Conservation (phyloP, 2,329 filamentous ascomycete genomes). For the Fusarium paranaense region DNA sequence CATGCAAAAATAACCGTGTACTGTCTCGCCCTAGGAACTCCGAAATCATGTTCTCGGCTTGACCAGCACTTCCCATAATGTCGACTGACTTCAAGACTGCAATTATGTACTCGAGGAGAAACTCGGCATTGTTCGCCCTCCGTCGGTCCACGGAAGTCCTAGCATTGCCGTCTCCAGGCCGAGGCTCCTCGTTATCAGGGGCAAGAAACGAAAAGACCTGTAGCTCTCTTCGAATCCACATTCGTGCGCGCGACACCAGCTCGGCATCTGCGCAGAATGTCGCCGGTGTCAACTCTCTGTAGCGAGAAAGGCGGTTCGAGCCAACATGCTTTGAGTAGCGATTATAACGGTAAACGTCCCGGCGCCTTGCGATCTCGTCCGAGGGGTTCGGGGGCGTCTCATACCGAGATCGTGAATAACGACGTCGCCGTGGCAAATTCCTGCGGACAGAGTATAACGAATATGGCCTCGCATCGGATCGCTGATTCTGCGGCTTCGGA, state of each 20-base stretch:
- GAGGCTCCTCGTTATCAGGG: constrained; percentile 22
- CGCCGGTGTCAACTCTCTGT: constrained; percentile 77
- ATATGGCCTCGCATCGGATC: constrained; percentile 9
- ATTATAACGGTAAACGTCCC: constrained; percentile 77
- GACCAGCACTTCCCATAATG: constrained; percentile 80
- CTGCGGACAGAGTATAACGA: background rate
- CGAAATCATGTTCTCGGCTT: constrained; percentile 81
- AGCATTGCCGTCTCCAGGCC: background rate
- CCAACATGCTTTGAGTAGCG: constrained; percentile 87
- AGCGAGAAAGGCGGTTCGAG: constrained; percentile 80
- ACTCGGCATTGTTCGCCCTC: constrained; percentile 79
- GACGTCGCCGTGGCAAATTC: constrained; percentile 12
- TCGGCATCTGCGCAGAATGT: constrained; percentile 73
- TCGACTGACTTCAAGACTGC: constrained; percentile 87
- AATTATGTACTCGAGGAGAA: constrained; percentile 86
- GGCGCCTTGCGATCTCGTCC: constrained; percentile 61
- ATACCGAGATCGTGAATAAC: constrained; percentile 10
- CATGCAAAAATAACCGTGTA: constrained; percentile 83
- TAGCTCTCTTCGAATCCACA: constrained; percentile 86
- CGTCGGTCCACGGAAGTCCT: constrained; percentile 37
- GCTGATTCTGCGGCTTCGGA: background rate
- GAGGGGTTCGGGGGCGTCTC: constrained; percentile 10
- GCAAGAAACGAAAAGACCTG: constrained; percentile 83
- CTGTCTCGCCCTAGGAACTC: constrained; percentile 83
- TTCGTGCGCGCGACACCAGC: constrained; percentile 80